These are phyloP conservation scores for Setomelanomma holmii DNA, from an alignment of 2,329 filamentous ascomycete species.

Conservation along the genomic window DNA sequence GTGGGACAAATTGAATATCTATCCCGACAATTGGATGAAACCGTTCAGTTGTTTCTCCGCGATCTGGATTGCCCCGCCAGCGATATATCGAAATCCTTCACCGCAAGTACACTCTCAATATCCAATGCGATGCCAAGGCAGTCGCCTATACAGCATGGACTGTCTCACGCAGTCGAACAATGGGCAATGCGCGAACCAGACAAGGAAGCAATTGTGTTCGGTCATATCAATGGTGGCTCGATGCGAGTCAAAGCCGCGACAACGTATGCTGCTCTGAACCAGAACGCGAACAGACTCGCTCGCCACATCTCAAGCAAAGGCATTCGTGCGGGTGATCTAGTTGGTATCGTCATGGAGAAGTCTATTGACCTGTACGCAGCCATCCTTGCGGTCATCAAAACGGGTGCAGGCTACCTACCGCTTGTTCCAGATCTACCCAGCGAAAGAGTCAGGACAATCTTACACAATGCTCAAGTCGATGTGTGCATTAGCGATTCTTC, in stretches of 20 bases:
- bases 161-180: slow-evolving; percentile 60
- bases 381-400: slow-evolving; percentile 77
- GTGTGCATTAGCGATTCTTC: slow-evolving; percentile 53
- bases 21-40: slow-evolving; percentile 65
- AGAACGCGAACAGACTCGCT: slow-evolving; percentile 69
- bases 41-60: slow-evolving; percentile 56
- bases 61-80: slow-evolving; percentile 43
- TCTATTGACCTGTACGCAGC: slow-evolving; percentile 74
- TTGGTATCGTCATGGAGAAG: slow-evolving; percentile 82
- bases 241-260: slow-evolving; percentile 53
- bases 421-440: slow-evolving; percentile 74
- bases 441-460: slow-evolving; percentile 66
- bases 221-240: slow-evolving; percentile 51
- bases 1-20: slow-evolving; percentile 63
- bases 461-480: slow-evolving; percentile 65
- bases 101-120: slow-evolving; percentile 45
- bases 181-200: slow-evolving; percentile 59
- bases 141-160: slow-evolving; percentile 28
- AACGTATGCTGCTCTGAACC: slow-evolving; percentile 71
- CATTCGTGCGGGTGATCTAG: slow-evolving; percentile 61
- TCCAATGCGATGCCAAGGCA: slow-evolving; percentile 47
- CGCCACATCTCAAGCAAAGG: slow-evolving; percentile 59
- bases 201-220: slow-evolving; percentile 70
- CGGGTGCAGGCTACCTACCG: slow-evolving; percentile 81
- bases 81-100: slow-evolving; percentile 31